These are phyloP conservation scores for Dendrobium nobile DNA, from an alignment of 106 monocot species.

Conservation along the genomic window DNA sequence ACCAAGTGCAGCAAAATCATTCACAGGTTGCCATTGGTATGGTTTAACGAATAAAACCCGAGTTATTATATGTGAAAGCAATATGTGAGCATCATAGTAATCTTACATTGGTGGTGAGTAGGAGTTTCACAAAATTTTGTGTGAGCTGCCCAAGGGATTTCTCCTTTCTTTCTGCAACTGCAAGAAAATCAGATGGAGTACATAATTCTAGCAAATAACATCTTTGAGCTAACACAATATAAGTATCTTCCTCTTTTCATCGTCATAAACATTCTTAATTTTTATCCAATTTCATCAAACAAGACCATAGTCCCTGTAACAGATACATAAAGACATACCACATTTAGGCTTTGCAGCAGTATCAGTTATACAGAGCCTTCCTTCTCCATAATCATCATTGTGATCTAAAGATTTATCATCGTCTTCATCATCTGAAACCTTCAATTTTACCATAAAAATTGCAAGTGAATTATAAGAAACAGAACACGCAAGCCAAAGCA, in stretches of 20 bases:
- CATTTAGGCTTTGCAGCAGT: slow-evolving; percentile 21
- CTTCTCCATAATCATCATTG: slow-evolving; percentile 21
- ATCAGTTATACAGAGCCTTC: slow-evolving; percentile 16
- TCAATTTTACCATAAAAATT: background rate
- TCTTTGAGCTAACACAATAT: background rate
- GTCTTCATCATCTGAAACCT: slow-evolving; percentile 52
- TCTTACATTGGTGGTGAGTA: slow-evolving; percentile 66
- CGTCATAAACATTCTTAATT: background rate
- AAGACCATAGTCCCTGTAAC: background rate
- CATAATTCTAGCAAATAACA: background rate
- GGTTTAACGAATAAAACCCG: background rate
- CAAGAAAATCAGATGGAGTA: background rate
- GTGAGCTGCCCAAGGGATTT: slow-evolving; percentile 87
- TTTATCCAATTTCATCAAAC: background rate
- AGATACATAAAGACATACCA: slow-evolving; percentile 12
- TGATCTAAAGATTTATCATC: slow-evolving; percentile 31
- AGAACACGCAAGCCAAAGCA: background rate
- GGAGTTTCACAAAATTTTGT: slow-evolving; percentile 88
- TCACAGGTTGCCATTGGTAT: background rate
- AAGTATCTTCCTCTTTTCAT: background rate
- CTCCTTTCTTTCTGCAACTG: slow-evolving; percentile 48
- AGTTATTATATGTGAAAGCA: background rate
- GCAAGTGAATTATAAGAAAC: background rate
- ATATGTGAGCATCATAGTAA: background rate
- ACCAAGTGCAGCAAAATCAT: background rate